phyloP scores from a whole-genome alignment of 176 grass and related monocot genomes.

The Carex pumila region DNA sequence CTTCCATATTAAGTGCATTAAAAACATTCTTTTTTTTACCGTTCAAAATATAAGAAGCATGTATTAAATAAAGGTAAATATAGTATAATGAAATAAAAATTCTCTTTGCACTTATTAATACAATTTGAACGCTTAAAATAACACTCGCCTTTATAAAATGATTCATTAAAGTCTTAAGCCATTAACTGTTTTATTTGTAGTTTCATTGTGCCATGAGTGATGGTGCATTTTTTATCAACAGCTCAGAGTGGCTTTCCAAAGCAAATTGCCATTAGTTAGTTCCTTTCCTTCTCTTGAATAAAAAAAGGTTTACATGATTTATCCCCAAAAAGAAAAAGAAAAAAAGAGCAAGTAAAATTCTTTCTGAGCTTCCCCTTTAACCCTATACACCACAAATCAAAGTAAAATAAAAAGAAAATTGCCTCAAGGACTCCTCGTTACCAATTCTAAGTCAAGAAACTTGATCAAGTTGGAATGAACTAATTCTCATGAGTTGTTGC shows the following conservation, averaged over 20 bases:
- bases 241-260: not conserved
- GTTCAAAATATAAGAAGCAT: too few relatives aligned
- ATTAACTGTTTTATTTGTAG: too few relatives aligned
- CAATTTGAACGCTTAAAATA: too few relatives aligned
- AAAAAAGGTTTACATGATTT: not conserved
- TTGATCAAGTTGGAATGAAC: not conserved
- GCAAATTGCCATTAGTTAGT: not conserved
- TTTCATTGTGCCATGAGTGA: too few relatives aligned
- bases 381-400: not conserved
- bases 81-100: too few relatives aligned
- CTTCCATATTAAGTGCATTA: too few relatives aligned
- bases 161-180: too few relatives aligned
- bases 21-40: too few relatives aligned
- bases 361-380: not conserved
- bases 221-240: too few relatives aligned
- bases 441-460: not conserved
- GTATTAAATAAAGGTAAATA: too few relatives aligned
- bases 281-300: not conserved
- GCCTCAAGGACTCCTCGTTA: not conserved
- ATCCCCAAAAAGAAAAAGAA: not conserved
- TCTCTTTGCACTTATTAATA: too few relatives aligned
- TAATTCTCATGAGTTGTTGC: slow-evolving; percentile 28
- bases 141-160: too few relatives aligned
- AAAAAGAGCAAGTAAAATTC: not conserved
- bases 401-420: slow-evolving; percentile 4